Evolutionary conservation across 495 filamentous ascomycete species (phyloP).

Genomic region (Cercophora sp.): DNA sequence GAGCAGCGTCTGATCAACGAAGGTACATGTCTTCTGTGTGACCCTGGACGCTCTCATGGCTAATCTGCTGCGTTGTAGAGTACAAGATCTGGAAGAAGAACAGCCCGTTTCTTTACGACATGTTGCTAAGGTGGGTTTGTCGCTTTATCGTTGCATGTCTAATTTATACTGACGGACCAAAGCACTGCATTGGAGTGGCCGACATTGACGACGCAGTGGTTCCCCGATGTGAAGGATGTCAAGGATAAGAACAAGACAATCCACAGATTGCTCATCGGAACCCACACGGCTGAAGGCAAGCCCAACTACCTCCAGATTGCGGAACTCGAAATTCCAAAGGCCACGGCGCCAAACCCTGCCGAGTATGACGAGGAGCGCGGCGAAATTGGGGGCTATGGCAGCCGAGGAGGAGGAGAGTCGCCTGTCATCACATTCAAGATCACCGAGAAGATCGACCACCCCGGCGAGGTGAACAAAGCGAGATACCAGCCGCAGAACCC

Average conservation of each 20-base stretch:
- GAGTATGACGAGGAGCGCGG: constrained; percentile 90
- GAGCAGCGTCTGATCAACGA: constrained; percentile 89
- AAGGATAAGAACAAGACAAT: constrained; percentile 82
- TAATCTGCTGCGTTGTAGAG: constrained; percentile 51
- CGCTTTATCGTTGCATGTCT: neutral
- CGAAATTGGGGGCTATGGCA: constrained; percentile 91
- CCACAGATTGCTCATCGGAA: constrained; percentile 89
- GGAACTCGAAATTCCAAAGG: constrained; percentile 83
- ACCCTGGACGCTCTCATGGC: neutral
- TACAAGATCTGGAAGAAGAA: constrained; percentile 99
- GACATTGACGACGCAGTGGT: constrained; percentile 95
- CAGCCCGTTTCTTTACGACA: constrained; percentile 94
- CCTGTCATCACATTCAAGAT: constrained; percentile 78
- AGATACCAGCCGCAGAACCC: constrained; percentile 97
- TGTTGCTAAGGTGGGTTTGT: constrained; percentile 70
- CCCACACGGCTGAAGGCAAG: constrained; percentile 82
- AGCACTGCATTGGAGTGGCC: constrained; percentile 97
- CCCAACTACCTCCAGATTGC: constrained; percentile 95
- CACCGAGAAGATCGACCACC: constrained; percentile 93
- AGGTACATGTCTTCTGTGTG: constrained; percentile 46
- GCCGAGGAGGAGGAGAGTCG: constrained; percentile 49
- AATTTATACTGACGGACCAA: constrained; percentile 5
- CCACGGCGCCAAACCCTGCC: constrained; percentile 60
- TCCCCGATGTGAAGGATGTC: constrained; percentile 86
- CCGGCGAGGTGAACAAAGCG: constrained; percentile 96